These are phyloP conservation scores for Nakazawaea pomicola DNA, from an alignment of 805 yeast genomes.

Conservation along the genomic window DNA sequence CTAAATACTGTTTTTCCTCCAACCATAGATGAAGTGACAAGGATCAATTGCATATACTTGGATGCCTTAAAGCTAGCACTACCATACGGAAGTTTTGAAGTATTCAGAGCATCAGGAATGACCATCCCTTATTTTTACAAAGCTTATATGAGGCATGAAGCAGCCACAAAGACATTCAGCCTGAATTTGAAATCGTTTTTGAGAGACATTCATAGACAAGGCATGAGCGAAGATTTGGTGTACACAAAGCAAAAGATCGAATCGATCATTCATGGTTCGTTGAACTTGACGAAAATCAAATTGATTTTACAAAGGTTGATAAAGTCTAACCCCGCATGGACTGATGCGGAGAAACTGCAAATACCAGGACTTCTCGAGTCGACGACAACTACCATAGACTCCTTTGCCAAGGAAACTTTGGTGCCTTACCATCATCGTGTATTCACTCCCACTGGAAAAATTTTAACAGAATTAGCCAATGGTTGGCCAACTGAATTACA, in stretches of 20 bases:
- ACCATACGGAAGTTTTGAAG: slow-evolving; percentile 68
- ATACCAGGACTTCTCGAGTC: slow-evolving; percentile 42
- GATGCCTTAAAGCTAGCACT: slow-evolving; percentile 67
- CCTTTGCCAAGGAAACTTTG: slow-evolving; percentile 63
- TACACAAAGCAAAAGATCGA: slow-evolving; percentile 51
- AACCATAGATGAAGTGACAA: slow-evolving; percentile 87
- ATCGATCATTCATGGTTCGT: slow-evolving; percentile 59
- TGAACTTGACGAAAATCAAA: slow-evolving; percentile 68
- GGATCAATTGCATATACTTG: slow-evolving; percentile 80
- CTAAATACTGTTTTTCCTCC: slow-evolving; percentile 87
- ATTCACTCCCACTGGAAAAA: slow-evolving; percentile 88
- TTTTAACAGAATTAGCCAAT: slow-evolving; percentile 75
- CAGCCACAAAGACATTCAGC: slow-evolving; percentile 70
- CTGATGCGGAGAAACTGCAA: slow-evolving; percentile 20
- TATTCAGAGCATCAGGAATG: slow-evolving; percentile 73
- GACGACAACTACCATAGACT: slow-evolving; percentile 64
- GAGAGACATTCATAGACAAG: slow-evolving; percentile 26
- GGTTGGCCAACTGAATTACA: slow-evolving; percentile 87
- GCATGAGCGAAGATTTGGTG: slow-evolving; percentile 23
- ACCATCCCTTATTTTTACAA: slow-evolving; percentile 88
- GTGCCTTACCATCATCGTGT: slow-evolving; percentile 58
- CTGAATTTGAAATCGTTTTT: slow-evolving; percentile 38
- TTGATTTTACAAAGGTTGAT: slow-evolving; percentile 57
- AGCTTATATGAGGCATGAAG: slow-evolving; percentile 91
- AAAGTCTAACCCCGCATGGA: slow-evolving; percentile 33